phyloP scores from a whole-genome alignment of 192 early-diverging fungal genomes.

The Umbelopsis isabellina region DNA sequence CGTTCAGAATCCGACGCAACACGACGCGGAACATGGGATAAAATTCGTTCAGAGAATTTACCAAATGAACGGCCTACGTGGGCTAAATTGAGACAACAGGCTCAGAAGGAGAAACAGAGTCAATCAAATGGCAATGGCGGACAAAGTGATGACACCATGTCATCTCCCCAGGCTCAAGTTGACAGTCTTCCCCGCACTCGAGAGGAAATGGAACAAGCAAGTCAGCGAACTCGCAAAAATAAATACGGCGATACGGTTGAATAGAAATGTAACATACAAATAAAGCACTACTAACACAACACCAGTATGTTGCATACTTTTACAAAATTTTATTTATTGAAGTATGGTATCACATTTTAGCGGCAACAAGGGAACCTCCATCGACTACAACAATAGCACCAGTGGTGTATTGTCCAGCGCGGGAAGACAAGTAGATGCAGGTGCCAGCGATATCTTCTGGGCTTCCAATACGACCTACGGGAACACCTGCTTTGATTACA shows the following conservation, averaged over 20 bases:
- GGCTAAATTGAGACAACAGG: conserved; percentile 30
- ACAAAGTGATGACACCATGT: conserved; percentile 7
- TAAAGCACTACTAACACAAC: not conserved
- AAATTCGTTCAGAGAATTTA: conserved; percentile 31
- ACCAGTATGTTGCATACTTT: not conserved
- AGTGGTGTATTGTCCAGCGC: conserved; percentile 79
- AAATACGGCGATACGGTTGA: conserved; percentile 10
- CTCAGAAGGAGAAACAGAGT: conserved; percentile 22
- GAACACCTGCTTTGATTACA: conserved; percentile 56
- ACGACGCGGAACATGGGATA: conserved; percentile 33
- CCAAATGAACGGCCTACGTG: conserved; percentile 31
- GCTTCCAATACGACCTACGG: conserved; percentile 77
- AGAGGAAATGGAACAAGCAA: conserved; percentile 32
- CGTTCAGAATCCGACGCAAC: not conserved
- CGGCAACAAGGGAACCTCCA: conserved; percentile 64
- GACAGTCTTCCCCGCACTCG: conserved; percentile 40
- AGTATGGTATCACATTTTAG: conserved; percentile 40
- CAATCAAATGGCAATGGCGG: not conserved
- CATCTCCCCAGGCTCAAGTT: conserved; percentile 7
- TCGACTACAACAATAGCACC: conserved; percentile 85
- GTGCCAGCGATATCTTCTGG: conserved; percentile 88
- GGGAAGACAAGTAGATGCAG: conserved; percentile 74
- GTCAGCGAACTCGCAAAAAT: not conserved
- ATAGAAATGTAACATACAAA: conserved; percentile 8
- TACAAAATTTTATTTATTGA: not conserved